These are phyloP conservation scores for Fomitopsis pulvina DNA, from an alignment of 768 basidiomycete genomes.

Conservation along the genomic window DNA sequence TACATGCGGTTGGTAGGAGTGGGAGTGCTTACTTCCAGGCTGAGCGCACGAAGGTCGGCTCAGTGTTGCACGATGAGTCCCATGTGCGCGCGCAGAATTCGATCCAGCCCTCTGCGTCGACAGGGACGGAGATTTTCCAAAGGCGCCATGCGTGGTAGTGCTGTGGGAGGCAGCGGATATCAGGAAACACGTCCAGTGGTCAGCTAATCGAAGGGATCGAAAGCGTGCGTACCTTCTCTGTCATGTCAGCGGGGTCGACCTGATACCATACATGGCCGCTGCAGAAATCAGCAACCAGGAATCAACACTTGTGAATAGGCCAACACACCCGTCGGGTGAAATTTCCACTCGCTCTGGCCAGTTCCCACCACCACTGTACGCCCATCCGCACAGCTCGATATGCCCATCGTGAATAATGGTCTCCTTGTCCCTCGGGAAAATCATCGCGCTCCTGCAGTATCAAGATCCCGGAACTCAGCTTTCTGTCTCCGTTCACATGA, in stretches of 20 bases:
- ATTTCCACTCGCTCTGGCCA: conserved; percentile 55
- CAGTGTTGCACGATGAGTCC: conserved; percentile 54
- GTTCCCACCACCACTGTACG: conserved; percentile 34
- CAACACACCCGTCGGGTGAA: conserved; percentile 40
- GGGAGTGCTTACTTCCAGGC: conserved; percentile 41
- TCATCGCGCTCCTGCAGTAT: conserved; percentile 39
- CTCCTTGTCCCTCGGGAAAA: conserved; percentile 37
- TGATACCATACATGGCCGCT: conserved; percentile 48
- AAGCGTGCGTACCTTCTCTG: conserved; percentile 33
- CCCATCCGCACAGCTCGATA: conserved; percentile 31
- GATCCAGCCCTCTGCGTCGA: conserved; percentile 51
- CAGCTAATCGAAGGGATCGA: not conserved
- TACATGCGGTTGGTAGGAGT: not conserved
- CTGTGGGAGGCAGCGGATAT: conserved; percentile 16
- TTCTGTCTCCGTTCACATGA: not conserved
- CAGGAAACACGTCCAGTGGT: too few relatives aligned
- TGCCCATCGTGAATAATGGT: conserved; percentile 43
- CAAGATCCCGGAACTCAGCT: not conserved
- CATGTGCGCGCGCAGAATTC: conserved; percentile 50
- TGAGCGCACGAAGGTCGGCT: conserved; percentile 48
- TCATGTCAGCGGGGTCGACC: conserved; percentile 39
- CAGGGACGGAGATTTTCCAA: conserved; percentile 44
- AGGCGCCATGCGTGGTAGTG: conserved; percentile 51
- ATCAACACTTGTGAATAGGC: not conserved
- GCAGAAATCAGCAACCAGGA: not conserved